Base-by-base conservation (phyloP, 176 grass and related monocot genomes). In the Aegilops sharonensis region DNA sequence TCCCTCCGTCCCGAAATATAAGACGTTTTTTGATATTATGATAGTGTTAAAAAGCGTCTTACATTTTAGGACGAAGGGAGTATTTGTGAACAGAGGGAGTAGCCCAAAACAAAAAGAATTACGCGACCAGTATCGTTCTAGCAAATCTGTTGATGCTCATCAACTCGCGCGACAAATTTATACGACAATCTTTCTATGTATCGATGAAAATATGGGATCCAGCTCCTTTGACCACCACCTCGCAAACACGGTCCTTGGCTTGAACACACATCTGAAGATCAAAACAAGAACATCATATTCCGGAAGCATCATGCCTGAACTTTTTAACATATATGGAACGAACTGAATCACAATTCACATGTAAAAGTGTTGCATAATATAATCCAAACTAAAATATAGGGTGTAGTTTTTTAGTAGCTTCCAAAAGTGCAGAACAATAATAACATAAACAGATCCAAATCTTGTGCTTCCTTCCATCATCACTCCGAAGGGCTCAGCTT, bases 241-340 rank as follows among this genome's bases (percentile, higher is more conserved):
- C 20, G 47, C 48, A 72, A 84, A 27, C 32, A 85, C 66, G 76
- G 31, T 80, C 84, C 65, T 85, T 69, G 9, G 11, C 69, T 89
- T 86, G 84, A 64, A 42, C 64, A 83, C 24, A 45, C 74, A 90
- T 79, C 89, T 91, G 79, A 80, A 91, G 27, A 84, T 35, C 85
- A 90, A 75, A 91, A 84, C 81, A 80, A 87, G 75, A 91, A 37
- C 47, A 87, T 87, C 72, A 75, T 25, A 20, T 20, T 87, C 72
- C 4, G 13, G 45, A 47, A 30, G 42, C 72, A 50, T 87, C 89
- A 87, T 50, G 20, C 67, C 68, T 68, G 68, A 67, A 31, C 21
- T 84, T 83, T 68, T 75, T 79, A 79, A 87, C 42, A 43, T 21
- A 87, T 34, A 72, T 62, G 78, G 29, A 37, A 24, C 68, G 27